Evolutionary conservation across 2,329 filamentous ascomycete species (phyloP), one percentile per base, ranked within the genome.

Genomic region (Trichoderma semiorbis): DNA sequence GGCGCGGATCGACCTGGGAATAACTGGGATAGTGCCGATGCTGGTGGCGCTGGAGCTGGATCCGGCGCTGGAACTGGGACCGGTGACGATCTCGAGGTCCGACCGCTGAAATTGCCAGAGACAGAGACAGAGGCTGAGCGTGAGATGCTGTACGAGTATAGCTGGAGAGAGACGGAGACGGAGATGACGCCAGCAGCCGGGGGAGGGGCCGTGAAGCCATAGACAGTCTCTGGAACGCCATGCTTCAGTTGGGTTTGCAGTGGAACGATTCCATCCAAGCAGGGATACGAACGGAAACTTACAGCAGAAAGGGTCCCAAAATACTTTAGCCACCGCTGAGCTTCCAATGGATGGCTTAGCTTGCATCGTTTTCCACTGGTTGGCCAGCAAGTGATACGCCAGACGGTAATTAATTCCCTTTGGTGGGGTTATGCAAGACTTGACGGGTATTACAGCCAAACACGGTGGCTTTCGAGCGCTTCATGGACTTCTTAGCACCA

Each of bases 1-100:
- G 70, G 70, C 43, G 70, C 70, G 70, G 69, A 72, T 68, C 70
- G 63, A 53, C 70, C 21, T 70, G 14, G 36, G 21, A 57, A 58
- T 21, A 18, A 36, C 47, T 32, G 64, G 12, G 30, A 50, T 55
- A 66, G 65, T 16, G 50, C 47, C 32, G 64, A 10, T 10, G 64
- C 50, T 57, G 36, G 34, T 43, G 65, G 65, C 26, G 36, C 53
- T 53, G 43, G 32, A 16, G 39, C 55, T 55, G 43, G 32, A 28
- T 36, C 26, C 39, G 62, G 69, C n/a, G 28, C 55, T 28, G 43
- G n/a, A 5, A 53, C 26, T 47, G 62, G 69, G 34, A 26, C 62
- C 62, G 66, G 65, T 24, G 66, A 63, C 62, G 57, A 72, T 72
- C 70, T 39, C 5, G 34, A 47, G 28, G 11, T 58, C 70, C 65